A percentile compares a stretch with the other conserved stretches of the same genome.
phyloP scores from a whole-genome alignment of 78 protist genomes.

The Dictyostelium brefeldianum region DNA sequence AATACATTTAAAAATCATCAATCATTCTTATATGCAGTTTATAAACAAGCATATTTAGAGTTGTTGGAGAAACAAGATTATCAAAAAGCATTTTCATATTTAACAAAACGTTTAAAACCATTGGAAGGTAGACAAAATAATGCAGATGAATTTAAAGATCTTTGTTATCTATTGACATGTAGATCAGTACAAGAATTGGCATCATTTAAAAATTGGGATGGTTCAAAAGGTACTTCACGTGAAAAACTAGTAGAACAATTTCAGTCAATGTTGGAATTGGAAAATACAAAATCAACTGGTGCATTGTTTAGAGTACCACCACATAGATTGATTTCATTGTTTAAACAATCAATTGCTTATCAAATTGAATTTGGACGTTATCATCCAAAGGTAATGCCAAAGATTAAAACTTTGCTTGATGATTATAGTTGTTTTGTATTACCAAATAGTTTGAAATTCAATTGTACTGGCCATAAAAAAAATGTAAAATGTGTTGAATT shows the following conservation, averaged over 20 bases:
- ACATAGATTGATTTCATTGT: slow-evolving; percentile 62
- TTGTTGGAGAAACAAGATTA: slow-evolving; percentile 81
- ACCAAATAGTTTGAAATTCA: slow-evolving; percentile 79
- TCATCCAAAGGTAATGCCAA: slow-evolving; percentile 83
- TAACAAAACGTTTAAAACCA: slow-evolving; percentile 89
- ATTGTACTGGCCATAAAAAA: slow-evolving; percentile 82
- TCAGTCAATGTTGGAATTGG: slow-evolving; percentile 64
- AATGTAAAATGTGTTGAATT: slow-evolving; percentile 90
- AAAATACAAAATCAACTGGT: slow-evolving; percentile 46
- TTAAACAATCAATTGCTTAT: slow-evolving; percentile 90
- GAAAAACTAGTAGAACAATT: slow-evolving; percentile 73
- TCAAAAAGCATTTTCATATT: slow-evolving; percentile 83
- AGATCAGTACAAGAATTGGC: slow-evolving; percentile 80
- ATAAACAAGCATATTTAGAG: slow-evolving; percentile 92
- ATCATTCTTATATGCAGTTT: slow-evolving; percentile 84
- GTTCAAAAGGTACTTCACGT: slow-evolving; percentile 49
- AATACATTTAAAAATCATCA: slow-evolving; percentile 40
- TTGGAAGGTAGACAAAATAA: slow-evolving; percentile 80
- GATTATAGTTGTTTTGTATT: slow-evolving; percentile 87
- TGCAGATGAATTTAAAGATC: slow-evolving; percentile 87
- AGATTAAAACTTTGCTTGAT: slow-evolving; percentile 80
- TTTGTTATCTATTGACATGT: slow-evolving; percentile 89
- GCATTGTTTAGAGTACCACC: slow-evolving; percentile 53
- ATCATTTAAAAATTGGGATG: slow-evolving; percentile 83
- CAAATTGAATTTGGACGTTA: slow-evolving; percentile 87